Percentiles rank a stretch among this genome's conserved stretches.
Evolutionary conservation across 1,284 basidiomycete genomes (phyloP).

Genomic region (Ceratobasidium sp.): DNA sequence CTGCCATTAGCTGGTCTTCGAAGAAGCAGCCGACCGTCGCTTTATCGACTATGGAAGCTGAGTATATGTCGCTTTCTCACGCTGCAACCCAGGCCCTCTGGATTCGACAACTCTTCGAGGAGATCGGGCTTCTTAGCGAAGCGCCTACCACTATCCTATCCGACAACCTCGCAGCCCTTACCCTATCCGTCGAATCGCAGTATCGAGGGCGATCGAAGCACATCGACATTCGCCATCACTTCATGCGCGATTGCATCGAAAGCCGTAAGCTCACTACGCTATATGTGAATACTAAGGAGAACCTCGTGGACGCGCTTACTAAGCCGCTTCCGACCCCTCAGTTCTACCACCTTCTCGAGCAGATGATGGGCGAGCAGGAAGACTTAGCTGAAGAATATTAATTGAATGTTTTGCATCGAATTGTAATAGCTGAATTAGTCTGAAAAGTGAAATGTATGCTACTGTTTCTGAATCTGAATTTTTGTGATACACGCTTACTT

Average conservation of each 20-base stretch:
- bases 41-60: slow-evolving; percentile 38
- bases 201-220: slow-evolving; percentile 56
- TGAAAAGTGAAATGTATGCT: no score
- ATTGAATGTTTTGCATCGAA: no score
- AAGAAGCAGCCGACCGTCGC: slow-evolving; percentile 31
- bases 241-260: slow-evolving; percentile 55
- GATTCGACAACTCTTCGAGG: slow-evolving; percentile 50
- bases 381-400: no score
- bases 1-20: slow-evolving; percentile 51
- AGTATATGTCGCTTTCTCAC: slow-evolving; percentile 39
- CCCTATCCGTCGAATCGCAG: slow-evolving; percentile 53
- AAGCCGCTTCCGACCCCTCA: slow-evolving; percentile 52
- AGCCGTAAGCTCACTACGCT: slow-evolving; percentile 50
- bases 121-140: slow-evolving; percentile 42
- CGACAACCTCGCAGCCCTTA: slow-evolving; percentile 57
- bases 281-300: slow-evolving; percentile 52
- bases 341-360: background rate
- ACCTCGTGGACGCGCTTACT: slow-evolving; percentile 58
- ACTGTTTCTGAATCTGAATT: background rate
- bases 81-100: slow-evolving; percentile 37
- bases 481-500: no score
- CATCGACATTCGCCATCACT: slow-evolving; percentile 58
- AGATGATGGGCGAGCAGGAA: slow-evolving; percentile 57
- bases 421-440: no score
- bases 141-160: slow-evolving; percentile 50